Conservation (phyloP, 331 rosid species). For the Malus hybrid region DNA sequence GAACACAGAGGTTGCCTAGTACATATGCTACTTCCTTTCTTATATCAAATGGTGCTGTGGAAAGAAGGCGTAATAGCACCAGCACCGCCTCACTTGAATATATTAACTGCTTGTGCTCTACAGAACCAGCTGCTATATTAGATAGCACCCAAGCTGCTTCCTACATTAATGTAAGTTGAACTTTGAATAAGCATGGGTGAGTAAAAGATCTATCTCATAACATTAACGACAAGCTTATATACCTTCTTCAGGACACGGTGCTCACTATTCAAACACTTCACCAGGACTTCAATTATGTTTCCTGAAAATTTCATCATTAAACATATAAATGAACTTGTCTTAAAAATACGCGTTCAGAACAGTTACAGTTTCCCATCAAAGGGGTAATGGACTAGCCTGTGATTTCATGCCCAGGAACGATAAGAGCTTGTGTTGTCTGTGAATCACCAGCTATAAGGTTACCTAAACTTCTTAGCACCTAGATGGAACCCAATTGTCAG, state of each 20-base stretch:
- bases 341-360: neutral
- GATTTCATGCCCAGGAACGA: slow-evolving; percentile 65
- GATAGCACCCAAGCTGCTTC: slow-evolving; percentile 97
- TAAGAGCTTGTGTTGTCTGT: slow-evolving; percentile 39
- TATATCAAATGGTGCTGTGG: slow-evolving; percentile 76
- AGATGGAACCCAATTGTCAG: slow-evolving; percentile 29
- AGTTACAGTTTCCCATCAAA: slow-evolving; percentile 1
- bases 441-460: slow-evolving; percentile 88
- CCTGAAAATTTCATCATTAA: slow-evolving; percentile 42
- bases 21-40: slow-evolving; percentile 91
- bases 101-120: slow-evolving; percentile 76
- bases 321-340: neutral
- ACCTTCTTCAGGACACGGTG: slow-evolving; percentile 92
- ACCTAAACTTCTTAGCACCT: slow-evolving; percentile 91
- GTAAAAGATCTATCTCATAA: slow-evolving; percentile 2
- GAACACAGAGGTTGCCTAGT: slow-evolving; percentile 85
- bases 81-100: slow-evolving; percentile 56
- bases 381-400: slow-evolving; percentile 52
- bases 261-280: slow-evolving; percentile 75
- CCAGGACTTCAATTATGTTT: slow-evolving; percentile 52
- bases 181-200: slow-evolving; percentile 3
- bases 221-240: slow-evolving; percentile 3
- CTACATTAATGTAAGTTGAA: slow-evolving; percentile 29
- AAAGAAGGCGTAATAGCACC: slow-evolving; percentile 57
- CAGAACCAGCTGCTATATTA: slow-evolving; percentile 80